phyloP scores from a whole-genome alignment of 805 yeast species.

The Saccharomycopsis oosterbeekiorum region DNA sequence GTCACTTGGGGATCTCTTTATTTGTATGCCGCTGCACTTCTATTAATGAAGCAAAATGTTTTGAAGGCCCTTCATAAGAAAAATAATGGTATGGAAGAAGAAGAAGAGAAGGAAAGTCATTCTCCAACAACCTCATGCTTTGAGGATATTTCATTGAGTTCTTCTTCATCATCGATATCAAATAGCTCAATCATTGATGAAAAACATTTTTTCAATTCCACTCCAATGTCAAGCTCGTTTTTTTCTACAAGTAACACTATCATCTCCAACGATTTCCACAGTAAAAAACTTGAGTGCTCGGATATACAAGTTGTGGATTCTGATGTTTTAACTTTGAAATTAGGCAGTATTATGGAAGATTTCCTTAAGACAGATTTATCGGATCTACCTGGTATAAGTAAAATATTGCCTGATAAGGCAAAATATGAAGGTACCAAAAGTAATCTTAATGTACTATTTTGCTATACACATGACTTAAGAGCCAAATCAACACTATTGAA shows the following conservation, averaged over 20 bases:
- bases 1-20: slow-evolving; percentile 42
- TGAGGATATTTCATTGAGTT: background rate
- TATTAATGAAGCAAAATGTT: slow-evolving; percentile 28
- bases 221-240: background rate
- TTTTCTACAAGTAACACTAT: background rate
- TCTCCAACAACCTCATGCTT: background rate
- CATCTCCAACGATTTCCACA: background rate
- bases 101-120: background rate
- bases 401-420: background rate
- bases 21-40: slow-evolving; percentile 48
- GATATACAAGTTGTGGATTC: background rate
- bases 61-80: slow-evolving; percentile 23
- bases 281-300: background rate
- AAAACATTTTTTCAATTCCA: background rate
- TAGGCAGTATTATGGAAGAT: background rate
- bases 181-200: background rate
- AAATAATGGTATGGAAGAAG: slow-evolving; percentile 3
- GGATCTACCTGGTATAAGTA: background rate
- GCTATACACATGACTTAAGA: background rate
- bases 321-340: background rate
- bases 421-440: background rate
- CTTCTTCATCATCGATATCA: background rate
- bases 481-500: background rate
- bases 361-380: background rate
- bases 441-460: background rate